Evolutionary conservation across 2,329 filamentous ascomycete species (phyloP).

Genomic region (Aquanectria penicillioides): DNA sequence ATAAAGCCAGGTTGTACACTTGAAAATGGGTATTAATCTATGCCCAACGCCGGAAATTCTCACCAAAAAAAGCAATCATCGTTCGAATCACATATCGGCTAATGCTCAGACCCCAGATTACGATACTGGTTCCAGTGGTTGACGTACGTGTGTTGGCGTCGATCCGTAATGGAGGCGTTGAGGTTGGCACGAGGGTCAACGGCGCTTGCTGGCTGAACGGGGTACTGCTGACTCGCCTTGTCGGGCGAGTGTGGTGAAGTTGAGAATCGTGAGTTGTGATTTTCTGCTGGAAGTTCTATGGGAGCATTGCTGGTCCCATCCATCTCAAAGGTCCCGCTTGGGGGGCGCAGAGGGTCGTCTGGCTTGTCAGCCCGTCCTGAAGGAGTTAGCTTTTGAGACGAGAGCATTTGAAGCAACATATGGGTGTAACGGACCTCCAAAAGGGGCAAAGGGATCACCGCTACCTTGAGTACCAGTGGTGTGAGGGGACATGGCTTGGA

Average conservation of each 20-base stretch:
- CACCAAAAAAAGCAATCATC: constrained; percentile 20
- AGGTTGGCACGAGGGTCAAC: constrained; percentile 49
- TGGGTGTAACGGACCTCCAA: constrained; percentile 54
- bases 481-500: constrained; percentile 39
- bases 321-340: constrained; percentile 50
- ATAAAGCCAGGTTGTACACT: constrained; percentile 33
- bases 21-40: constrained; percentile 36
- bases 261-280: constrained; percentile 10
- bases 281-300: constrained; percentile 47
- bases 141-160: constrained; percentile 44
- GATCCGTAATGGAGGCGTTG: constrained; percentile 43
- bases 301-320: constrained; percentile 46
- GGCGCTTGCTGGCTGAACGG: constrained; percentile 25
- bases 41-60: constrained; percentile 38
- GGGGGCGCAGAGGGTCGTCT: constrained; percentile 39
- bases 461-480: constrained; percentile 38
- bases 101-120: constrained; percentile 26
- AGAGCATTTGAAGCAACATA: not conserved
- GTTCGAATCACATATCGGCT: not conserved
- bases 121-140: constrained; percentile 52
- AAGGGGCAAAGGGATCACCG: constrained; percentile 54
- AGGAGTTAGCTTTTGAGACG: constrained; percentile 24
- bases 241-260: constrained; percentile 13
- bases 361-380: constrained; percentile 48
- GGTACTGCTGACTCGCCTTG: constrained; percentile 16